Base-by-base conservation (phyloP, 306 rosid species). In the Cicer arietinum region DNA sequence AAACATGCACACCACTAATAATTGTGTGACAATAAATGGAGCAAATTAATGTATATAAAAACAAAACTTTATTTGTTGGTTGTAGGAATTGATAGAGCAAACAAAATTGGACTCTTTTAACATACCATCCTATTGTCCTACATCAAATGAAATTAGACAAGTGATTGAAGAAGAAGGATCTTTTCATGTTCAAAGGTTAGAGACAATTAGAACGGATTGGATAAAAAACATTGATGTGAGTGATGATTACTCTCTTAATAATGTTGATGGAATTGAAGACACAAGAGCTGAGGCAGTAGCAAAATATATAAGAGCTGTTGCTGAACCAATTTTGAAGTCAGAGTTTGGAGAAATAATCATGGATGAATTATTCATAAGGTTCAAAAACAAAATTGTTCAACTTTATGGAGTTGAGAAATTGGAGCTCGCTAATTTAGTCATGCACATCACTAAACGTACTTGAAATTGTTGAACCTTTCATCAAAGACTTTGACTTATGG, bases 141-240 rank as follows among this genome's bases (percentile, higher is more conserved):
- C 79, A 0, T 39, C 67, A 0, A 17, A 51, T 10, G 88, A 86
- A 73, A 71, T 89, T 2, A 50, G 25, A 14, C 42, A 69, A 66
- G 65, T 77, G 20, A 73, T 86, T 10, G 22, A 67, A 41, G 81
- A 80, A 67, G 88, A 89, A 83, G 90, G 88, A 0, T 85, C 86
- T 1, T 89, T 85, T 61, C 44, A 18, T 4, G 0, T 82, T 12
- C 46, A 81, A 10, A 50, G 72, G 37, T 63, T 85, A 1, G 60
- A 81, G 14, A 79, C 40, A 50, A 78, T 82, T 2, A 22, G 42
- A 52, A 43, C 60, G 8, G 52, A 61, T 4, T 18, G 76, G 14
- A 42, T 25, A 9, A 74, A 78, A 59, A 66, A 41, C 67, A 16
- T 71, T 0, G 35, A 53, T 1, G 68, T 13, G 51, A 40, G 12